Conservation (phyloP, 805 yeast genomes). For the Metschnikowia colocasiae region DNA sequence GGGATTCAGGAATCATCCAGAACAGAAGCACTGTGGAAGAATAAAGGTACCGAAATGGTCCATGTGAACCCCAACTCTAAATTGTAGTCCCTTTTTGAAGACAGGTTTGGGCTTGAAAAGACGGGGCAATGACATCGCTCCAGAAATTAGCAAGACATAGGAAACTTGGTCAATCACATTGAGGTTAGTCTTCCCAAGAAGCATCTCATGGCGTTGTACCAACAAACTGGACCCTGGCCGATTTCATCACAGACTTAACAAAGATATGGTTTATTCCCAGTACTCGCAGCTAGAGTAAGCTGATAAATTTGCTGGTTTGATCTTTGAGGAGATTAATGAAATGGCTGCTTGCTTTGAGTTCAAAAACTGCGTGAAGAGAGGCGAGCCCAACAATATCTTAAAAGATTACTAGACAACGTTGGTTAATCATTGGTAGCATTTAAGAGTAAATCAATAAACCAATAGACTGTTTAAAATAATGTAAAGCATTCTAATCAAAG, state of each 20-base stretch:
- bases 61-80: constrained; percentile 44
- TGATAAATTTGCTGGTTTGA: constrained; percentile 38
- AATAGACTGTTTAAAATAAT: too few species aligned
- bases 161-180: constrained; percentile 36
- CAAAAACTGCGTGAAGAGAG: constrained; percentile 42
- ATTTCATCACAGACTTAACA: constrained; percentile 38
- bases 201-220: constrained; percentile 39
- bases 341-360: constrained; percentile 50
- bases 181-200: constrained; percentile 39
- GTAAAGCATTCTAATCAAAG: too few species aligned
- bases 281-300: constrained; percentile 45
- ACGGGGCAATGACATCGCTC: constrained; percentile 49
- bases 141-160: constrained; percentile 36
- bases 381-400: constrained; percentile 36
- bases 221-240: constrained; percentile 33
- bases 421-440: too few species aligned
- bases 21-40: constrained; percentile 38
- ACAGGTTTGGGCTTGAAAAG: constrained; percentile 45
- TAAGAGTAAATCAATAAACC: too few species aligned
- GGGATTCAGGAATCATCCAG: constrained; percentile 44
- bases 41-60: constrained; percentile 51
- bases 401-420: constrained; percentile 18
- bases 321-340: constrained; percentile 46
- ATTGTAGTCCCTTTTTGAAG: constrained; percentile 41
- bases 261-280: constrained; percentile 44